Evolutionary conservation across 305 asterid genomes (phyloP).

Genomic region (Plantago lanceolata): DNA sequence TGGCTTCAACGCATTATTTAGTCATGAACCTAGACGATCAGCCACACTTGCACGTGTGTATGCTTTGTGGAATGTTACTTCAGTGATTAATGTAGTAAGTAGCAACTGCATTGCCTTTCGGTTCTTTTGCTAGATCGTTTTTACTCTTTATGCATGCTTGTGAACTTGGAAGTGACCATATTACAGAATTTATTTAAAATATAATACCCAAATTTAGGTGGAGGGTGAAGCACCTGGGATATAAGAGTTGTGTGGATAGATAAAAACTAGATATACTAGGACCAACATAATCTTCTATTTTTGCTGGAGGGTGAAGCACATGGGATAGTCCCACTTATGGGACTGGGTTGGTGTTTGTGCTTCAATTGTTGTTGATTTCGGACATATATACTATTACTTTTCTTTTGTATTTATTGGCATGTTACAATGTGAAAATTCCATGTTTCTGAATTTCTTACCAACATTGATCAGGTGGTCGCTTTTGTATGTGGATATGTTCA

Average conservation of each 20-base stretch:
- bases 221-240: too few species aligned
- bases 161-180: constrained; percentile 5
- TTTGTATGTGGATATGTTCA: constrained; percentile 64
- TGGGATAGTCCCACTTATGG: too few species aligned
- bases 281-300: too few species aligned
- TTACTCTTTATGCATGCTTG: constrained; percentile 1
- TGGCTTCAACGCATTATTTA: constrained; percentile 80
- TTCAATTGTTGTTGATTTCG: too few species aligned
- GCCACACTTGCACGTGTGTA: constrained; percentile 82
- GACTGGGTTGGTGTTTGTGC: too few species aligned
- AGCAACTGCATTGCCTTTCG: constrained; percentile 11
- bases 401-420: too few species aligned
- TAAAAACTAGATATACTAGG: too few species aligned
- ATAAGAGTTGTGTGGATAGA: too few species aligned
- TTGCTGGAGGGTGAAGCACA: too few species aligned
- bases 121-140: not conserved
- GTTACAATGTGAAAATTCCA: too few species aligned
- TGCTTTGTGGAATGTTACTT: constrained; percentile 79
- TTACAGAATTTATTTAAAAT: not conserved
- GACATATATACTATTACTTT: too few species aligned
- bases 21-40: constrained; percentile 78
- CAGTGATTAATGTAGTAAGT: constrained; percentile 80
- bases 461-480: constrained; percentile 56
- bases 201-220: constrained; percentile 3
- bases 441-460: constrained; percentile 1